These are phyloP conservation scores for Quercus ilex DNA, from an alignment of 306 rosid species.

Conservation along the genomic window DNA sequence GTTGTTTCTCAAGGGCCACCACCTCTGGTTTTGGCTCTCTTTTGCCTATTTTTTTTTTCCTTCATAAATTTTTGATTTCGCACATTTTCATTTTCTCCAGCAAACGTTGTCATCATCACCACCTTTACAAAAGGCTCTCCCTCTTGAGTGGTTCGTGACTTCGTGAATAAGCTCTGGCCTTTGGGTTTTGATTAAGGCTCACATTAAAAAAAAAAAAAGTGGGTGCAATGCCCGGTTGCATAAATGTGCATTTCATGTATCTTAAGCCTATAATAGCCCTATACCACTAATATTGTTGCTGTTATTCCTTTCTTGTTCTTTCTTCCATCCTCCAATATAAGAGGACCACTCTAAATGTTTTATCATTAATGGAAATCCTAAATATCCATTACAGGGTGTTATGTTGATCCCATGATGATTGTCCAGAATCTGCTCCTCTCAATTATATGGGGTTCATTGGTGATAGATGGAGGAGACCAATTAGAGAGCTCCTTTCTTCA, in stretches of 20 bases:
- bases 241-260: conserved; percentile 38
- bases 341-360: not conserved
- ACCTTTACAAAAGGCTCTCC: conserved; percentile 31
- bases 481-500: conserved; percentile 33
- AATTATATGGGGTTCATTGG: conserved; percentile 26
- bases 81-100: not conserved
- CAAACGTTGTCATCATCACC: conserved; percentile 28
- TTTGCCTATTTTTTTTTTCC: not conserved
- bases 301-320: conserved; percentile 32
- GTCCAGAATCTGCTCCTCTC: conserved; percentile 25
- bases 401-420: conserved; percentile 11
- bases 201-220: conserved; percentile 12
- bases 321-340: conserved; percentile 17
- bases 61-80: not conserved
- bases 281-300: not conserved
- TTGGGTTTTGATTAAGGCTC: conserved; percentile 31
- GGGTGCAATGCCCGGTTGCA: not conserved
- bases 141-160: conserved; percentile 30
- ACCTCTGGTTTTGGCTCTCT: conserved; percentile 26
- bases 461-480: conserved; percentile 21
- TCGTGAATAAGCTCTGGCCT: conserved; percentile 17
- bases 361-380: not conserved
- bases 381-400: conserved; percentile 37
- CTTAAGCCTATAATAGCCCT: not conserved
- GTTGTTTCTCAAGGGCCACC: conserved; percentile 24